These are phyloP conservation scores for Mucor mucedo DNA, from an alignment of 371 early-diverging fungal species.

Conservation along the genomic window DNA sequence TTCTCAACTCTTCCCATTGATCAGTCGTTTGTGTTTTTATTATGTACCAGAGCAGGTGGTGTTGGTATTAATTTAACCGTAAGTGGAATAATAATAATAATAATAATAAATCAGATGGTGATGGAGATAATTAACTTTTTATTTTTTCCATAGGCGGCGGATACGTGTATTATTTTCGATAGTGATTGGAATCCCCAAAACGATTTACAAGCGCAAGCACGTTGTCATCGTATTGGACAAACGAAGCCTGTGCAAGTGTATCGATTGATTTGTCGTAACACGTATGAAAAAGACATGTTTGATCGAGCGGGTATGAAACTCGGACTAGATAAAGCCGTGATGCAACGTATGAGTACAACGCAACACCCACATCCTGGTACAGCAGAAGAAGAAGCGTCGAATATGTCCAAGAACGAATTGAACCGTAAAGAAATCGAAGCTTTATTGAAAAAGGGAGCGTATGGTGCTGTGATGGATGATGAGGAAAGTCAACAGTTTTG, in stretches of 20 bases:
- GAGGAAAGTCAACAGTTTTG: constrained; percentile 85
- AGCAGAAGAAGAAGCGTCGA: constrained; percentile 34
- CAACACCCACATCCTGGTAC: not conserved
- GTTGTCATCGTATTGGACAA: constrained; percentile 97
- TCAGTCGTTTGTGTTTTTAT: constrained; percentile 84
- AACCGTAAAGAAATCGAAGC: constrained; percentile 89
- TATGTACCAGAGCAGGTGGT: constrained; percentile 92
- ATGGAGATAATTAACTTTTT: too few relatives aligned
- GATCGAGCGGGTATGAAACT: constrained; percentile 94
- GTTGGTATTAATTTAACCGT: constrained; percentile 91
- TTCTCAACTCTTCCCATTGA: constrained; percentile 78
- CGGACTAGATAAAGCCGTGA: constrained; percentile 89
- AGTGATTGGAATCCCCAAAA: constrained; percentile 98
- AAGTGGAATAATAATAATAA: too few relatives aligned
- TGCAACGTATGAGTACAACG: constrained; percentile 45
- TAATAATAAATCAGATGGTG: too few relatives aligned
- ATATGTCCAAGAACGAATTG: constrained; percentile 32
- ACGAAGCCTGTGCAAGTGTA: constrained; percentile 89
- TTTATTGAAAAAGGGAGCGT: constrained; percentile 90
- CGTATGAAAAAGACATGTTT: constrained; percentile 97
- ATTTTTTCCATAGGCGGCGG: constrained; percentile 66
- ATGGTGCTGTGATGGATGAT: constrained; percentile 89
- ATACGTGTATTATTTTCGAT: constrained; percentile 95
- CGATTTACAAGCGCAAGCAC: constrained; percentile 94
- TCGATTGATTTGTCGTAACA: constrained; percentile 88